Conservation (phyloP, 2,329 filamentous ascomycete genomes). For the Didymella lethalis region DNA sequence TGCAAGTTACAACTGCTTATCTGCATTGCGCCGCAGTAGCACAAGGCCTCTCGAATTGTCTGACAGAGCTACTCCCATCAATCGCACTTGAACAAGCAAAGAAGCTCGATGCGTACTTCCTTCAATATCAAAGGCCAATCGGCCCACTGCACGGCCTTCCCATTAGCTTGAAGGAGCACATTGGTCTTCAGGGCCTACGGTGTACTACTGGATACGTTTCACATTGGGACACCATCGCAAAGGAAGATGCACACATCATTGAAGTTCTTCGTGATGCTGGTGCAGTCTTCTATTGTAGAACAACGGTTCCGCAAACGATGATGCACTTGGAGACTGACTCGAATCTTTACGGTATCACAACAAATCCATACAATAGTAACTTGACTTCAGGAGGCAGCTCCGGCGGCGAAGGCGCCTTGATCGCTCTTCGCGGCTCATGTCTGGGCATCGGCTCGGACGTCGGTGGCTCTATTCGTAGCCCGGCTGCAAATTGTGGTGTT, state of each 20-base stretch:
- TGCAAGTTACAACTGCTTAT: constrained; percentile 37
- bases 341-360: constrained; percentile 62
- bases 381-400: constrained; percentile 63
- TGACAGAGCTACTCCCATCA: constrained; percentile 41
- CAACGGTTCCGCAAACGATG: constrained; percentile 61
- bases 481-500: constrained; percentile 44
- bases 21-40: constrained; percentile 38
- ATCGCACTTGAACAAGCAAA: constrained; percentile 51
- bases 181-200: constrained; percentile 59
- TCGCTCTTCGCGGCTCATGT: constrained; percentile 61
- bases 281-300: constrained; percentile 61
- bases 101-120: constrained; percentile 53
- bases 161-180: constrained; percentile 61
- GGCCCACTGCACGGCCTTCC: constrained; percentile 62
- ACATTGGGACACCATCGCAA: constrained; percentile 57
- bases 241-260: constrained; percentile 59
- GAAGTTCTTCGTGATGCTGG: constrained; percentile 60
- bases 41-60: constrained; percentile 37
- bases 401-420: constrained; percentile 65
- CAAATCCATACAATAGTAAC: constrained; percentile 62
- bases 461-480: constrained; percentile 32
- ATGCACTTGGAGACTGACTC: constrained; percentile 63
- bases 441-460: constrained; percentile 57
- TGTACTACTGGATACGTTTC: constrained; percentile 60
- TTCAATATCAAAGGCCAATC: constrained; percentile 48